Base-by-base conservation (phyloP, 2,329 filamentous ascomycete genomes). In the Monosporascus ibericus region DNA sequence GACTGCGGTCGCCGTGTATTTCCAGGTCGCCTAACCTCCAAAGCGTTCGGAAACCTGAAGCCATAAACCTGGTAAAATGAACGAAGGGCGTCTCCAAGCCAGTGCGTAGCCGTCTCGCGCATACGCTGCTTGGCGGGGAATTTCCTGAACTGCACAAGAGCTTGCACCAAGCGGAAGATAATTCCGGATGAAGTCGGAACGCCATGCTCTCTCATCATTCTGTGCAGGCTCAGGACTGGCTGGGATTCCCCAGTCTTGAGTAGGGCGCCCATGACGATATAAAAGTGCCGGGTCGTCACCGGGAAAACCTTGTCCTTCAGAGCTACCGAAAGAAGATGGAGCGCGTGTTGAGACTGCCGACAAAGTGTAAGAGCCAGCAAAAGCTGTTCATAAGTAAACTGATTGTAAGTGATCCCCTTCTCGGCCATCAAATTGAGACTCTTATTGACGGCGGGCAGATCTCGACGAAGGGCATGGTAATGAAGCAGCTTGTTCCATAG, bases 401-500 rank as follows among this genome's bases (percentile, higher is more conserved):
- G 61, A 55, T 81, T 69, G 70, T 78, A 81, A 9, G 72, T 63
- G 14, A 84, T 62, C 0, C 68, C 62, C 39, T 69, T 65, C 14
- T 71, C 65, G 22, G 71, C 73, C 81, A 84, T 84, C 37, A 63
- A 55, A 37, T 70, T 67, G 22, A 82, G 68, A 6, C 81, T 52
- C 5, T 69, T 71, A 59, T 81, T 76, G 50, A 80, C 71, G 47
- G 70, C 70, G n/a, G 64, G 65, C 6, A 82, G 65, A 49, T 77
- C 74, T 51, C 86, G 80, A 6, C 80, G 77, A 51, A 81, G 72
- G 6, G 88, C 88, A 65, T 90, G 79, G 55, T 86, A 81, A 52
- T 79, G 76, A 5, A 96, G 73, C 34, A 96, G 71, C 50, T 82
- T 77, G 64, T 96, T 96, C 88, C 89, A 96, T 63, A 90, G 81